These are phyloP conservation scores for Fraxinus ornus DNA, from an alignment of 305 asterid genomes.

Conservation along the genomic window DNA sequence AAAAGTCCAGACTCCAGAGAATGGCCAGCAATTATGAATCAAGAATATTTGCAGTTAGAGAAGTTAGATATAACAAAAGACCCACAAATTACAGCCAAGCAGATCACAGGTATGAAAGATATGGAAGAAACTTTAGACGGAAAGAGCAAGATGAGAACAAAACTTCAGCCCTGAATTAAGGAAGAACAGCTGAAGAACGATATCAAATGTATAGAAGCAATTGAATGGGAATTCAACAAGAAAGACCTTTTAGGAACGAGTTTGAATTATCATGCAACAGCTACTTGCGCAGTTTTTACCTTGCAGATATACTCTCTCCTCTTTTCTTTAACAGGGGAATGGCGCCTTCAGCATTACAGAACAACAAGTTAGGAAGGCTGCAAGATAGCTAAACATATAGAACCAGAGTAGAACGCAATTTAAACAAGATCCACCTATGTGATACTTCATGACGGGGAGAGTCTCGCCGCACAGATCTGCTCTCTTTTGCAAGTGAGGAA, in stretches of 20 bases:
- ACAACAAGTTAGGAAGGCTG: constrained; percentile 72
- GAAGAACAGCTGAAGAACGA: constrained; percentile 19
- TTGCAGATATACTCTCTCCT: constrained; percentile 95
- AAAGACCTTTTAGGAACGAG: constrained; percentile 22
- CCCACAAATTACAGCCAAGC: constrained; percentile 21
- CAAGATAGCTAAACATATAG: constrained; percentile 63
- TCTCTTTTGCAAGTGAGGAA: constrained; percentile 70
- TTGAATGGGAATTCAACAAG: constrained; percentile 26
- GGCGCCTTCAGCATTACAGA: constrained; percentile 95
- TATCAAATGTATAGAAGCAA: constrained; percentile 18
- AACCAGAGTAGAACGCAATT: constrained; percentile 60
- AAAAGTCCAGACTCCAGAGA: constrained; percentile 29
- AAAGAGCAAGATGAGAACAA: constrained; percentile 26
- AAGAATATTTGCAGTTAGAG: constrained; percentile 25
- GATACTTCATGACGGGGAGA: constrained; percentile 80
- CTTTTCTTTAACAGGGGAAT: constrained; percentile 90
- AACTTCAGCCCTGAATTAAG: constrained; percentile 19
- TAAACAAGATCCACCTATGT: constrained; percentile 88
- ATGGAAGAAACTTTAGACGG: constrained; percentile 19
- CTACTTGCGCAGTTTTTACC: constrained; percentile 68
- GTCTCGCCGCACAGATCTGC: constrained; percentile 64
- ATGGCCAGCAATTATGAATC: constrained; percentile 16
- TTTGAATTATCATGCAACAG: constrained; percentile 43
- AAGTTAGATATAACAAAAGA: constrained; percentile 3
- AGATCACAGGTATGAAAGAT: constrained; percentile 15